Base-by-base conservation (phyloP, 2,329 filamentous ascomycete species). In the Neonectria coccinea region DNA sequence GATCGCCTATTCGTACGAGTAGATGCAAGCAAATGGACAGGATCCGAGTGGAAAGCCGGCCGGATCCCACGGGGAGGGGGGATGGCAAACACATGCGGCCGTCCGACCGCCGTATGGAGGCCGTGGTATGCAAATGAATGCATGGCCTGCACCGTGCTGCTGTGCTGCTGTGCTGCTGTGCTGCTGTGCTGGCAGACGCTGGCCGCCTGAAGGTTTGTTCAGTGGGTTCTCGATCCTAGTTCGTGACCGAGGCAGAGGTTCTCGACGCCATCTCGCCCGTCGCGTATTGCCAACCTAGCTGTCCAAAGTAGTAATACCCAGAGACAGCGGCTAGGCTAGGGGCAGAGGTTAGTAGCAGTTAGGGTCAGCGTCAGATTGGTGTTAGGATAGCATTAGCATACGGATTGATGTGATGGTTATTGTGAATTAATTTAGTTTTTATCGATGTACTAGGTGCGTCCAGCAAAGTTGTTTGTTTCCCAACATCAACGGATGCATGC, bases 161-260 rank as follows among this genome's bases (percentile, higher is more conserved):
- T 3, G 20, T 20, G 20, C 20, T 20, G 20, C 20, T 20, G 20
- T 25, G 22, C 22, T 25, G 22, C 22, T 25, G 22, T 25, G 22
- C 36, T 61, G 59, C 64, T 69, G 65, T 67, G 60, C 50, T 69
- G 68, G 62, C 67, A 65, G 55, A 67, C 67, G 60, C 59, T 68
- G 61, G 56, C 59, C 67, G 63, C 68, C 67, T 25, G 22, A 2
- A 25, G 22, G 22, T 25, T 66, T 69, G 52, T 60, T 62, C 54
- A 53, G 39, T 51, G 63, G 64, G 55, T 59, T 64, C 53, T 58
- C 50, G 25, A 62, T 59, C 64, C 62, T 44, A 57, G 57, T 64
- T 67, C 54, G 5, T 25, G 22, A 25, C 22, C 22, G 25, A 59
- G 55, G 42, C 64, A 57, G 64, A 47, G 64, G 59, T 20, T n/a